Evolutionary conservation across 2,329 filamentous ascomycete genomes (phyloP).

Genomic region (Ilyonectria destructans): DNA sequence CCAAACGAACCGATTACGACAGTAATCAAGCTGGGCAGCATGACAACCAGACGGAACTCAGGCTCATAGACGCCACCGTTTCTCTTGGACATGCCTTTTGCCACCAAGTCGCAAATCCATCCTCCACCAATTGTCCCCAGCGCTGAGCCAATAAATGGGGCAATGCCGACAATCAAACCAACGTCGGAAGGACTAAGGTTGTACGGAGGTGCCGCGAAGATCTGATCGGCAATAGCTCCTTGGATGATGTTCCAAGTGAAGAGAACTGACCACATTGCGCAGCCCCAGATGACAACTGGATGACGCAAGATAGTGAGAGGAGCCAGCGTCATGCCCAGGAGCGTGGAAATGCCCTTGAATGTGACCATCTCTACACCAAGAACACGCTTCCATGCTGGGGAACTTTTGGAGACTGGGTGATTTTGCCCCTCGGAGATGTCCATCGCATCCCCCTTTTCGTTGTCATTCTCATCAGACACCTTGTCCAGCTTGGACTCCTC

Average conservation of each 20-base stretch:
- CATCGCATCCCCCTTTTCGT: neutral
- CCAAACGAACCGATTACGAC: constrained; percentile 10
- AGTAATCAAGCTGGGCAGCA: constrained; percentile 12
- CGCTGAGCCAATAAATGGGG: constrained; percentile 12
- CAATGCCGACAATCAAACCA: constrained; percentile 11
- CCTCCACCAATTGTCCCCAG: constrained; percentile 9
- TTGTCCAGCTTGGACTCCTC: neutral
- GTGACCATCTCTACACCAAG: constrained; percentile 1
- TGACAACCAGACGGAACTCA: constrained; percentile 10
- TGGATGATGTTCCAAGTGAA: constrained; percentile 23
- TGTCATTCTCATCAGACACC: neutral
- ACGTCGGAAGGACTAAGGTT: constrained; percentile 10
- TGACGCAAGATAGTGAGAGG: neutral
- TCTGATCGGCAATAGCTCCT: constrained; percentile 20
- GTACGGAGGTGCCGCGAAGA: constrained; percentile 16
- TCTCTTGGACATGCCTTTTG: constrained; percentile 2
- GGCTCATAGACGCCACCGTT: constrained; percentile 16
- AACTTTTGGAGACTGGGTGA: neutral
- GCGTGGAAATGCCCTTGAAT: neutral
- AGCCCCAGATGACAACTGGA: constrained; percentile 16
- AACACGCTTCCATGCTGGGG: neutral
- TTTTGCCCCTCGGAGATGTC: too few species aligned
- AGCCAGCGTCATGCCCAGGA: neutral
- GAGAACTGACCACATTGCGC: constrained; percentile 15
- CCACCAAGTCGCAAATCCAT: constrained; percentile 4